Percentiles rank a stretch among this genome's conserved stretches.
phyloP scores from a whole-genome alignment of 139 green algal species.

The Picochlorum sp. region DNA sequence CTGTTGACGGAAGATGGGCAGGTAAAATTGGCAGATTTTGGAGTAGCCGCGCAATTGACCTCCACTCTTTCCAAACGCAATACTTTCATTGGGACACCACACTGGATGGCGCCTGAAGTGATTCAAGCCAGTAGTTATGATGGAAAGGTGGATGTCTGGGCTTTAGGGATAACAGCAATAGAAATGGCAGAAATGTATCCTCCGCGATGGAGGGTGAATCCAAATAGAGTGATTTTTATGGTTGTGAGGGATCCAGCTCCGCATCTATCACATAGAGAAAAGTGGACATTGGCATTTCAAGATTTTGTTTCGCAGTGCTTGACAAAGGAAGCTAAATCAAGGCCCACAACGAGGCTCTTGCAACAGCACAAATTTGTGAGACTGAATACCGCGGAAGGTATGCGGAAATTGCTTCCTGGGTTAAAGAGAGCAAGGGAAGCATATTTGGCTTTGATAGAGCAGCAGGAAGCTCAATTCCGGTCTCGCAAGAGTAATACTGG shows the following conservation, averaged over 20 bases:
- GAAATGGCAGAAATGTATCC: constrained; percentile 84
- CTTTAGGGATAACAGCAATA: constrained; percentile 79
- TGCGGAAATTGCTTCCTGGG: constrained; percentile 26
- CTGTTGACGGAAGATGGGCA: constrained; percentile 61
- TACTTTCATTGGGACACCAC: constrained; percentile 93
- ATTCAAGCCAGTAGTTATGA: constrained; percentile 85
- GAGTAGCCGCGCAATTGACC: constrained; percentile 56
- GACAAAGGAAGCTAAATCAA: constrained; percentile 56
- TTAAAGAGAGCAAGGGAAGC: constrained; percentile 11
- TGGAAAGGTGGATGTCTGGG: constrained; percentile 92
- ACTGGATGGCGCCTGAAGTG: constrained; percentile 96
- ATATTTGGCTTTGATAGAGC: neutral
- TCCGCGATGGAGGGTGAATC: constrained; percentile 77
- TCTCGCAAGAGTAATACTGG: too few species aligned
- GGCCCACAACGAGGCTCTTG: constrained; percentile 60
- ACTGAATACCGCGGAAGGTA: neutral
- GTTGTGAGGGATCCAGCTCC: constrained; percentile 72
- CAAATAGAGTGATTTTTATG: constrained; percentile 91
- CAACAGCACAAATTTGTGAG: constrained; percentile 38
- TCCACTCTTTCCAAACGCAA: constrained; percentile 79
- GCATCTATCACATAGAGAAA: constrained; percentile 40
- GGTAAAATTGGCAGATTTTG: constrained; percentile 38
- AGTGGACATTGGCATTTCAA: constrained; percentile 65
- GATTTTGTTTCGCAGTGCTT: constrained; percentile 78
- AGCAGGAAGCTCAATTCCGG: constrained; percentile 1